Conservation (phyloP, 2,329 filamentous ascomycete genomes). For the Ceratocystis colombiana region DNA sequence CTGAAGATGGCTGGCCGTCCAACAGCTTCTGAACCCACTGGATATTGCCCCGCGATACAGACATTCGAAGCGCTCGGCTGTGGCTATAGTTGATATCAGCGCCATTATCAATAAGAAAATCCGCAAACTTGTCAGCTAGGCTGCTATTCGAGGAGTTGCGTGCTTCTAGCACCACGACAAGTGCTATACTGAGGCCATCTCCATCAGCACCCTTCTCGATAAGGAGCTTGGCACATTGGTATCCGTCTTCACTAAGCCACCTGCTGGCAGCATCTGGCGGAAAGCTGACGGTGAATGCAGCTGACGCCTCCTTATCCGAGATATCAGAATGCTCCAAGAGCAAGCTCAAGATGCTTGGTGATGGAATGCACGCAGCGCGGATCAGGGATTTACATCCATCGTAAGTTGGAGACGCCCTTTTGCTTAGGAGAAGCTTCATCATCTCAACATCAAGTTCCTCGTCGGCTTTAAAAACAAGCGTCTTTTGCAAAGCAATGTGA, state of each 20-base stretch:
- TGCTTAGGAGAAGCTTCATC: constrained; percentile 18
- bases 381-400: constrained; percentile 16
- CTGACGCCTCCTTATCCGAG: constrained; percentile 6
- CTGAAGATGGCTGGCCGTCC: constrained; percentile 4
- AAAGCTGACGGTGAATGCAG: constrained; percentile 15
- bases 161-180: constrained; percentile 14
- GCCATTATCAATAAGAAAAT: constrained; percentile 35
- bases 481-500: constrained; percentile 42
- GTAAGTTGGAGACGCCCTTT: constrained; percentile 19
- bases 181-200: constrained; percentile 8
- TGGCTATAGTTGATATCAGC: constrained; percentile 42
- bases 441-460: constrained; percentile 17
- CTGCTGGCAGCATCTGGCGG: background rate
- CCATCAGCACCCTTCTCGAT: constrained; percentile 39
- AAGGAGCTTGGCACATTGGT: constrained; percentile 37
- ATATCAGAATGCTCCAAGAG: constrained; percentile 4
- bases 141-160: background rate
- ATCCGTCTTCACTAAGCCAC: constrained; percentile 22
- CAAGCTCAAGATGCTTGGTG: background rate
- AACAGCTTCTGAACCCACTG: background rate
- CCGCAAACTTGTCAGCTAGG: constrained; percentile 16
- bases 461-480: constrained; percentile 37
- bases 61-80: constrained; percentile 29
- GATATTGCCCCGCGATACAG: constrained; percentile 17
- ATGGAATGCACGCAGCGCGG: constrained; percentile 10